Evolutionary conservation across 805 yeast species (phyloP).

Genomic region (Phaffomyces thermotolerans): DNA sequence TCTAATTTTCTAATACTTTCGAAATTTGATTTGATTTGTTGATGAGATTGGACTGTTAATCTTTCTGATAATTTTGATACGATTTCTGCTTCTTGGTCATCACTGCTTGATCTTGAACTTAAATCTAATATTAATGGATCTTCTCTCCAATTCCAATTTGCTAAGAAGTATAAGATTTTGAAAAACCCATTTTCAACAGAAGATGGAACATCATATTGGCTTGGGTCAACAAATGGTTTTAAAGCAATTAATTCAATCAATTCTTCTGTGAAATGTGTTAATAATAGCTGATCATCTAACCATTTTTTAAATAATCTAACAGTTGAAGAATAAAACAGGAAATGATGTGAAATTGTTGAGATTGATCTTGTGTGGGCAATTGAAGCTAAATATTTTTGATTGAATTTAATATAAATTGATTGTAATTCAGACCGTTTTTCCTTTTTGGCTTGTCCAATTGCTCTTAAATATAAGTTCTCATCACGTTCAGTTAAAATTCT

Average conservation of each 20-base stretch:
- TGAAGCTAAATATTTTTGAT: conserved; percentile 54
- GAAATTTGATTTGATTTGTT: conserved; percentile 57
- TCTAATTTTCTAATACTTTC: conserved; percentile 64
- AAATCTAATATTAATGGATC: conserved; percentile 77
- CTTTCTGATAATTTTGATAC: conserved; percentile 49
- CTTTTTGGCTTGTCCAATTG: conserved; percentile 57
- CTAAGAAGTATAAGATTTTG: conserved; percentile 59
- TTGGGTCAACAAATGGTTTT: conserved; percentile 78
- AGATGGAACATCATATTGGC: conserved; percentile 78
- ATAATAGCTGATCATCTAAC: conserved; percentile 76
- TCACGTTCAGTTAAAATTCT: conserved; percentile 81
- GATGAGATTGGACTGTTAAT: conserved; percentile 53
- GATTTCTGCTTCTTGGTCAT: conserved; percentile 30
- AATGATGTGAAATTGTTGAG: conserved; percentile 60
- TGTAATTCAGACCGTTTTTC: conserved; percentile 53
- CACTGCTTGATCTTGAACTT: conserved; percentile 38
- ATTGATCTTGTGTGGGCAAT: conserved; percentile 79
- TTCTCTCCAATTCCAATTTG: conserved; percentile 93
- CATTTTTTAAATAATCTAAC: conserved; percentile 83
- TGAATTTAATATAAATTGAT: conserved; percentile 55
- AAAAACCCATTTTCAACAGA: conserved; percentile 77
- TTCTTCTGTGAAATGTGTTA: conserved; percentile 69
- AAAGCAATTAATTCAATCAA: conserved; percentile 75
- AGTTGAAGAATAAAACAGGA: conserved; percentile 67
- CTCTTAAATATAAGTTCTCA: conserved; percentile 63